Evolutionary conservation across 805 yeast species (phyloP).

Genomic region (Yamadazyma olivae): DNA sequence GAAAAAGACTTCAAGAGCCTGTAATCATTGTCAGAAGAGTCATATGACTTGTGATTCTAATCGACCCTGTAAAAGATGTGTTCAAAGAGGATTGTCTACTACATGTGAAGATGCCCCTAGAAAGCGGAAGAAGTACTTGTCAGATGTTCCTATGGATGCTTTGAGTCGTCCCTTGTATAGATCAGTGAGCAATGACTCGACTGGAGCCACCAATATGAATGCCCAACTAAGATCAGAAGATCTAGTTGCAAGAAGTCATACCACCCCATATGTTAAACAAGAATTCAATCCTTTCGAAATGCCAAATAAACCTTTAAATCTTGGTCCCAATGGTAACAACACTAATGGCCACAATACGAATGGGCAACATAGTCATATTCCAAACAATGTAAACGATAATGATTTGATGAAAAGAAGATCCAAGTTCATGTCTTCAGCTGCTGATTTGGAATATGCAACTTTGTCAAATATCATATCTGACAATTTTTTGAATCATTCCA

Average conservation of each 20-base stretch:
- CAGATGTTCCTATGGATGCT: slow-evolving; percentile 46
- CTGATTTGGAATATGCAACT: slow-evolving; percentile 69
- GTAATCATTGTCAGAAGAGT: slow-evolving; percentile 85
- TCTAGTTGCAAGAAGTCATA: slow-evolving; percentile 1
- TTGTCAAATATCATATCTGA: slow-evolving; percentile 62
- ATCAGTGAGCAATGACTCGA: slow-evolving; percentile 1
- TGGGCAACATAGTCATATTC: not conserved
- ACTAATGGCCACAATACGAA: not conserved
- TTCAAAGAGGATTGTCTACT: slow-evolving; percentile 59
- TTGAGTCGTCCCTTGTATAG: slow-evolving; percentile 7
- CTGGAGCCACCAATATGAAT: not conserved
- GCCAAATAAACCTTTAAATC: not conserved
- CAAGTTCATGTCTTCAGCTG: slow-evolving; percentile 65
- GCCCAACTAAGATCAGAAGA: not conserved
- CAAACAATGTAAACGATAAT: not conserved
- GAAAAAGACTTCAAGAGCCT: slow-evolving; percentile 80
- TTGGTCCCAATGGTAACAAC: not conserved
- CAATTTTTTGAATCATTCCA: slow-evolving; percentile 18
- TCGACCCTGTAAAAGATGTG: slow-evolving; percentile 82
- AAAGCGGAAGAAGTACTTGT: slow-evolving; percentile 76
- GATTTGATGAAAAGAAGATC: slow-evolving; percentile 23
- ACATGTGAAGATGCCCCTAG: slow-evolving; percentile 90
- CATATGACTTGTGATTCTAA: slow-evolving; percentile 88
- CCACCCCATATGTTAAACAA: slow-evolving; percentile 3
- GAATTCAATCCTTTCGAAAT: not conserved